Base-by-base conservation (phyloP, 768 basidiomycete genomes). In the Hypholoma fasciculare region DNA sequence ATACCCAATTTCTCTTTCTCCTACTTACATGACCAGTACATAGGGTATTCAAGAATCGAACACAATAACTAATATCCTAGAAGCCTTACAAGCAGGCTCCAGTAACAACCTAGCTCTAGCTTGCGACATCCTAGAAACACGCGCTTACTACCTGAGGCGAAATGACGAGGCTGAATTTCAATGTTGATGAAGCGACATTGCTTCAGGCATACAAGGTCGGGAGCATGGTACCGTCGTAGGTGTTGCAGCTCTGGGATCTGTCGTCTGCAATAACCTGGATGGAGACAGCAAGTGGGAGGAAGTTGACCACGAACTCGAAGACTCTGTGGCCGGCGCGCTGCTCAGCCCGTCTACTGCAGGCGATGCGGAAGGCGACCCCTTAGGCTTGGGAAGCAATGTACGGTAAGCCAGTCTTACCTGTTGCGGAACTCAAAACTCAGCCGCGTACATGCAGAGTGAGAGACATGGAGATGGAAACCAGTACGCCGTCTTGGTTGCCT, bases 141-240 rank as follows among this genome's bases (percentile, higher is more conserved):
- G 42, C 52, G 17, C 23, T 16, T 38, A 40, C 44, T 47, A 53
- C n/a, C 27, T 37, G 7, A 43, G 38, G 16, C 27, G 50, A 53
- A 38, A 87, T 88, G 84, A 82, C 82, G 27, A 84, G 80, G 63
- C 76, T 87, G 56, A 87, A 85, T 67, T 81, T 91, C 63, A 79
- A 86, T 48, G 79, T 88, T 26, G 93, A 95, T 71, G 92, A 95
- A 70, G 90, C 85, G 8, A 74, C 88, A 11, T 74, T 98, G 42
- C 83, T 98, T 57, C 94, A 94, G 74, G 82, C 91, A 2, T 98
- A 98, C 69, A 89, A 87, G 60, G 82, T 98, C 46, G 87, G 89
- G 12, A 86, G 85, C 19, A 76, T 94, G 42, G 76, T 82, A 39
- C 95, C 96, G 37, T 85, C 78, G 91, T 93, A 80, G 65, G 77